Percentiles rank a stretch among this genome's conserved stretches.
phyloP scores from a whole-genome alignment of 345 rosid species.

The Citrus maxima region DNA sequence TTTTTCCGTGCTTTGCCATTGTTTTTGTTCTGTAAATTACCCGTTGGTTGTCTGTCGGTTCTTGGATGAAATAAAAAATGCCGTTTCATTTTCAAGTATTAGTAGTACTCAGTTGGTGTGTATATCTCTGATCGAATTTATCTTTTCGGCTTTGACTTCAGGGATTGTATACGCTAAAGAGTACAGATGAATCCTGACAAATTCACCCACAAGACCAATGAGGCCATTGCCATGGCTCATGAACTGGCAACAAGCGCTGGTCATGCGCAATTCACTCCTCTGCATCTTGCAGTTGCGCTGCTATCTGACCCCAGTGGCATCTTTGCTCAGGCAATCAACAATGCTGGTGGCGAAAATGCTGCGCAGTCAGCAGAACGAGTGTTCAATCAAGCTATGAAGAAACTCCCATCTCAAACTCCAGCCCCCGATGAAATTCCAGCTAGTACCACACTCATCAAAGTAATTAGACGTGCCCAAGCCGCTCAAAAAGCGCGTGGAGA shows the following conservation, averaged over 20 bases:
- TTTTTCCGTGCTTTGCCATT: background rate
- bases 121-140: background rate
- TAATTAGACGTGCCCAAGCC: constrained; percentile 70
- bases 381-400: constrained; percentile 64
- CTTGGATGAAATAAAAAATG: no score
- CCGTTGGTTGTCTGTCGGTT: background rate
- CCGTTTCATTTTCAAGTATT: background rate
- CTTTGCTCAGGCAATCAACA: constrained; percentile 58
- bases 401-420: constrained; percentile 78
- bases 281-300: constrained; percentile 69
- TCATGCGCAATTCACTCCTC: constrained; percentile 84
- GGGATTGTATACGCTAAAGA: background rate
- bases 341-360: constrained; percentile 56
- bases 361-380: constrained; percentile 65
- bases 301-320: constrained; percentile 71
- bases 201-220: constrained; percentile 89
- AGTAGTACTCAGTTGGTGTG: no score
- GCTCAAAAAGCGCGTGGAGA: constrained; percentile 64
- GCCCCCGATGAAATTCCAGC: constrained; percentile 76
- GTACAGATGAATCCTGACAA: constrained; percentile 78
- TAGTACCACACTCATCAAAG: constrained; percentile 66
- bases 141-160: background rate
- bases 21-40: background rate
- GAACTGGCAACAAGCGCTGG: constrained; percentile 58
- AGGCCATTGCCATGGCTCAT: constrained; percentile 64